Base-by-base conservation (phyloP, 2,329 filamentous ascomycete genomes). In the Aspergillus viridinutans region DNA sequence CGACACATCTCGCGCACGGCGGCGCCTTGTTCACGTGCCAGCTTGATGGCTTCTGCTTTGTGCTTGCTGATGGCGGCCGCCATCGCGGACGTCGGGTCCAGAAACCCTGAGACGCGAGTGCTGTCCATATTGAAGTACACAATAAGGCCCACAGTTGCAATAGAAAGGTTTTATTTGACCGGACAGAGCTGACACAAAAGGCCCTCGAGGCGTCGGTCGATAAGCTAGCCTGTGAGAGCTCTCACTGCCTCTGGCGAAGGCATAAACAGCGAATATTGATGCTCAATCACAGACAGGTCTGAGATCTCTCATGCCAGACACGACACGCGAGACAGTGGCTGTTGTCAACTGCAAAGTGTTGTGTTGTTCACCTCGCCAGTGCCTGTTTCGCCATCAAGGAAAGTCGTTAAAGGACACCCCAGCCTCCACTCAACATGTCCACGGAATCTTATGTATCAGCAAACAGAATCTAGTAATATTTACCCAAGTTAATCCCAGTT, bases 1-100 rank as follows among this genome's bases (percentile, higher is more conserved):
- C 75, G 74, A 58, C 77, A 78, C 72, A 78, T 79, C 57, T 79
- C 77, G 38, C 69, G 66, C 8, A 81, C 76, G 2, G 76, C 76
- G 48, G 66, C 65, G 32, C 72, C 74, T 67, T 81, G 78, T 54
- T 78, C 74, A 54, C 75, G 70, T 2, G 78, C 78, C 25, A 80
- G 66, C 50, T 73, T 74, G 49, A 80, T 76, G 4, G 78, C 78
- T 61, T 80, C 77, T n/a, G 72, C 72, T 56, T 78, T 78, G 60
- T 80, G 77, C 55, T 74, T 76, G n/a, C 76, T 78, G 59, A 80
- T 73, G 14, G 77, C 43, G 26, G 43, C 75, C 55, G 73, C 69
- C 70, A 77, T 68, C 35, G 75, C 74, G 49, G 74, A 75, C 45
- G 74, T 71, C 23, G 75, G 74, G 57, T 77, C 74, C 48, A 77